Conservation (phyloP, 495 filamentous ascomycete species). For the Talaromyces trachyspermus region DNA sequence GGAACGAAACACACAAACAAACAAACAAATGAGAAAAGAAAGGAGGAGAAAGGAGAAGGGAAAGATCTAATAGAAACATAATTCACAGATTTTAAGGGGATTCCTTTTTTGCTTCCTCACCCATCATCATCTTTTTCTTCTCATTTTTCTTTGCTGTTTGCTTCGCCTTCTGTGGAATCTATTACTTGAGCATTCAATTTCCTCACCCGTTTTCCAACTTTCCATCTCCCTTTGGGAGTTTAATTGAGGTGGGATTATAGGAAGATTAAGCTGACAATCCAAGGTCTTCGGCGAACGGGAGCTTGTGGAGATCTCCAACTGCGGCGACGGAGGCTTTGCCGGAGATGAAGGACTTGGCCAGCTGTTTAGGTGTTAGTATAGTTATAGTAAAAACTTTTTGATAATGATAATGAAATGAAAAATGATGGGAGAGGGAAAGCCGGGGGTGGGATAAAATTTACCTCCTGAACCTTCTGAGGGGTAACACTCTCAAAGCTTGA, state of each 20-base stretch:
- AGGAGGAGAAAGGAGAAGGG: background rate
- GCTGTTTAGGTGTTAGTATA: too few species aligned
- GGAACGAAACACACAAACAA: background rate
- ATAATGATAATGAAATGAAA: constrained; percentile 9
- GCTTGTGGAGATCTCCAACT: constrained; percentile 79
- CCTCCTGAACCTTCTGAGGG: constrained; percentile 76
- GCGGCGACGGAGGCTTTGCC: constrained; percentile 81
- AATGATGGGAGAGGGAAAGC: constrained; percentile 4
- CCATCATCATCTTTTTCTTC: too few species aligned
- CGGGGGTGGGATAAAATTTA: constrained; percentile 40
- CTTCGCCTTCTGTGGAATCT: background rate
- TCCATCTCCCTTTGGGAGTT: too few species aligned
- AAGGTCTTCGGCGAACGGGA: constrained; percentile 90
- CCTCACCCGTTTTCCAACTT: too few species aligned
- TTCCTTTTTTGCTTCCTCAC: too few species aligned
- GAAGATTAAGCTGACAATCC: constrained; percentile 92
- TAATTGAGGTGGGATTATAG: too few species aligned
- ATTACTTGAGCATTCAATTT: too few species aligned
- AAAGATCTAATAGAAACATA: constrained; percentile 1
- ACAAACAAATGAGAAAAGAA: too few species aligned
- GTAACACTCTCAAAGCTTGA: constrained; percentile 75
- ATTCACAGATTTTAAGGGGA: too few species aligned
- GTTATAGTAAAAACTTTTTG: constrained; percentile 15
- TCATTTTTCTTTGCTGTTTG: constrained; percentile 10
- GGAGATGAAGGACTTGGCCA: constrained; percentile 74